A percentile compares a stretch with the other conserved stretches of the same genome.
phyloP scores from a whole-genome alignment of 805 yeast genomes.

The Suhomyces pyralidae region DNA sequence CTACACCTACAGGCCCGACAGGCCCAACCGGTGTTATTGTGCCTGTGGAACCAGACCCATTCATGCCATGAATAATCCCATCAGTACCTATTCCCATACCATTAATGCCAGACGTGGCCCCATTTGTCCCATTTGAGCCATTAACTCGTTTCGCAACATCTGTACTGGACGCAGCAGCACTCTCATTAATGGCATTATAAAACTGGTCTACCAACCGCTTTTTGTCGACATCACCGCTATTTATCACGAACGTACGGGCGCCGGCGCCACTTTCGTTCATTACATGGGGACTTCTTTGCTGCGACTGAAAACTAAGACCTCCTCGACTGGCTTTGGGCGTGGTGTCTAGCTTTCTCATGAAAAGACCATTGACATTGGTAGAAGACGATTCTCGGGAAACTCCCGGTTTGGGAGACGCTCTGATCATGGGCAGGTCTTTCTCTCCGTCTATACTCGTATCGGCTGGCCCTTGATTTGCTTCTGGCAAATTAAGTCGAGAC shows the following conservation, averaged over 20 bases:
- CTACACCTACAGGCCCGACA: background rate
- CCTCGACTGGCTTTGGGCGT: constrained; percentile 2
- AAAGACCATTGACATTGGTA: constrained; percentile 7
- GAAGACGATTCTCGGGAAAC: background rate
- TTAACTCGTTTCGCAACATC: background rate
- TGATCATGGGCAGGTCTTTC: background rate
- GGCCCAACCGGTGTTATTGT: background rate
- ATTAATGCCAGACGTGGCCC: background rate
- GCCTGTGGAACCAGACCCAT: background rate
- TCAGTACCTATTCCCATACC: background rate
- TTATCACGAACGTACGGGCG: constrained; percentile 2
- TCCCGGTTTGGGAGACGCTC: background rate
- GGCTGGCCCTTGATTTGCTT: background rate
- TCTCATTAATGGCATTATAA: constrained; percentile 25
- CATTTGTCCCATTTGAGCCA: background rate
- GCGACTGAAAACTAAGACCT: constrained; percentile 5
- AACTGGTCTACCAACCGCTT: constrained; percentile 43
- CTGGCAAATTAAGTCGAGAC: background rate
- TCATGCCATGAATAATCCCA: background rate
- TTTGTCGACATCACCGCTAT: constrained; percentile 14
- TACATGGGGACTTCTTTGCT: constrained; percentile 6
- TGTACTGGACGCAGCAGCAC: background rate
- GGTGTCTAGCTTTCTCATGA: constrained; percentile 6
- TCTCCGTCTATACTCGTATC: background rate
- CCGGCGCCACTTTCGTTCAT: constrained; percentile 4